phyloP scores from a whole-genome alignment of 805 yeast genomes.

The Candida montana region DNA sequence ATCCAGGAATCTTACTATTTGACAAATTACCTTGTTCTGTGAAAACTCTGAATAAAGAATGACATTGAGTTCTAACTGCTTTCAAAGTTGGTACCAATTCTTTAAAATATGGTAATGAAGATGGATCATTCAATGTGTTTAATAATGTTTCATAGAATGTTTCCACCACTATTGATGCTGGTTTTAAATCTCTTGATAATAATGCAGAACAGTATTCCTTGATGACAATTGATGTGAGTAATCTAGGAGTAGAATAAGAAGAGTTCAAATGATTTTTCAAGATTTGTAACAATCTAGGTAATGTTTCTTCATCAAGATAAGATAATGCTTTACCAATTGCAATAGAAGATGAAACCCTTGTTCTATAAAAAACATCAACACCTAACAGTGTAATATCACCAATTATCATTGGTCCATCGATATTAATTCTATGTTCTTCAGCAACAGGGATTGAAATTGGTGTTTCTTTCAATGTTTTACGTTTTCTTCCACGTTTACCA shows the following conservation, averaged over 20 bases:
- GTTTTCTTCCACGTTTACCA: slow-evolving; percentile 39
- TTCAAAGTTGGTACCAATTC: slow-evolving; percentile 85
- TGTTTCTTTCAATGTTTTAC: slow-evolving; percentile 33
- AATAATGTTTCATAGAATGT: slow-evolving; percentile 26
- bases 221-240: slow-evolving; percentile 61
- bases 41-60: slow-evolving; percentile 74
- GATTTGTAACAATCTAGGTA: slow-evolving; percentile 33
- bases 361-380: slow-evolving; percentile 61
- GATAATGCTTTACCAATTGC: slow-evolving; percentile 70
- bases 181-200: slow-evolving; percentile 11
- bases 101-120: slow-evolving; percentile 53
- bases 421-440: slow-evolving; percentile 60
- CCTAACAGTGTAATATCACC: slow-evolving; percentile 92
- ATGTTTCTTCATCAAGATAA: slow-evolving; percentile 35
- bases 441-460: slow-evolving; percentile 36
- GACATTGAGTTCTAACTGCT: slow-evolving; percentile 82
- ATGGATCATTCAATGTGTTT: slow-evolving; percentile 37
- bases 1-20: slow-evolving; percentile 64
- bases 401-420: slow-evolving; percentile 85
- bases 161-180: slow-evolving; percentile 26
- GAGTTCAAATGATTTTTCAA: slow-evolving; percentile 22
- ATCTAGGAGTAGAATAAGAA: slow-evolving; percentile 66
- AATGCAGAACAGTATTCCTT: slow-evolving; percentile 54
- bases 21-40: slow-evolving; percentile 72
- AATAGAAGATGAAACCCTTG: slow-evolving; percentile 68